Conservation (phyloP, 164 flowering plant genomes). For the Stephania japonica region DNA sequence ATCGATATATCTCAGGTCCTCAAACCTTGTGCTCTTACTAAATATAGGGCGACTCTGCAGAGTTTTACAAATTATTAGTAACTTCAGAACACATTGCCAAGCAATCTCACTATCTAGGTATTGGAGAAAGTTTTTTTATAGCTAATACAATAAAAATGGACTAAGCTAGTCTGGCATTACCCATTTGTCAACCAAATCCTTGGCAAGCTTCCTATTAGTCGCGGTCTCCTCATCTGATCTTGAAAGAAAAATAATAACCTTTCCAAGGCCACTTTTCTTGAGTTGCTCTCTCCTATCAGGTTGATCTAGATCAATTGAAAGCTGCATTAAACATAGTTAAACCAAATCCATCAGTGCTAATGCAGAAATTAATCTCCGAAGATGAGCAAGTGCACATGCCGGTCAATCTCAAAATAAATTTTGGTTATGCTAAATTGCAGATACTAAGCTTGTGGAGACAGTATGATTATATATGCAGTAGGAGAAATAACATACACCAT, state of each 20-base stretch:
- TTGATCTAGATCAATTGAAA: constrained; percentile 80
- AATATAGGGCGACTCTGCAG: constrained; percentile 97
- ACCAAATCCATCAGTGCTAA: no score
- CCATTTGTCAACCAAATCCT: constrained; percentile 98
- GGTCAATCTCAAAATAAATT: no score
- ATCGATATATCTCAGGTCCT: constrained; percentile 76
- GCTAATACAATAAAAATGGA: neutral
- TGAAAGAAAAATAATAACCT: constrained; percentile 96
- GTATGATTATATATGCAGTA: constrained; percentile 17
- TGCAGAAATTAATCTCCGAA: neutral
- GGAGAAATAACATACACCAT: constrained; percentile 43
- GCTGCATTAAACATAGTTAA: constrained; percentile 36
- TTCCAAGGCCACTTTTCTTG: constrained; percentile 90
- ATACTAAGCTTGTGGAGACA: no score
- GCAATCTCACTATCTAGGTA: neutral
- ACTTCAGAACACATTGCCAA: neutral
- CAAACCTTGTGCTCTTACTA: constrained; percentile 92
- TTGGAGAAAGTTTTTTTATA: neutral
- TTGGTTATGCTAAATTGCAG: neutral
- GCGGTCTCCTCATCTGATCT: constrained; percentile 92
- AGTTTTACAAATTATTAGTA: neutral
- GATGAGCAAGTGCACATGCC: no score
- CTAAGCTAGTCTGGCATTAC: constrained; percentile 29
- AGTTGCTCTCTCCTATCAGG: constrained; percentile 77
- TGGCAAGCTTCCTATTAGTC: constrained; percentile 82